Base-by-base conservation (phyloP, 2,329 filamentous ascomycete genomes). In the Phoma sp. region DNA sequence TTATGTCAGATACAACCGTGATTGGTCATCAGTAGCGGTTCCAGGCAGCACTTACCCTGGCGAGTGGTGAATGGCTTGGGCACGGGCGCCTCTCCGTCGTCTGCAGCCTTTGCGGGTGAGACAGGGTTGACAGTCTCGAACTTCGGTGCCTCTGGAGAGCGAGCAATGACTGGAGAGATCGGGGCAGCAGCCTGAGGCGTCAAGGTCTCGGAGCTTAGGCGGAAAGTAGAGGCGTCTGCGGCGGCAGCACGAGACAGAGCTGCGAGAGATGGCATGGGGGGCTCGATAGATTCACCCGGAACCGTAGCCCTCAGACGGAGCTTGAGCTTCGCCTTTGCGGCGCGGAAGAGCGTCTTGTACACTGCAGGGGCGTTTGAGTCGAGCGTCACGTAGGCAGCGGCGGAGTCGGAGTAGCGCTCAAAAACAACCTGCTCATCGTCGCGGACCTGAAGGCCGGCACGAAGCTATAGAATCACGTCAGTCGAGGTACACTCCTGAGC, bases 241-340 rank as follows among this genome's bases (percentile, higher is more conserved):
- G 60, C 50, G n/a, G 57, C 37, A 8, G 44, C 44, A 22, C 36
- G 24, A 9, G 54, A 24, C 6, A 53, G 48, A 9, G 57, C 52
- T 30, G 61, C 46, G 22, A 65, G 59, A 32, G 60, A 52, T 36
- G 61, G 39, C 14, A 58, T 46, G 33, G 63, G 62, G 18, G 42
- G 38, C 47, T 65, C 62, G n/a, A 43, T 25, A 22, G 85, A 80
- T 64, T 87, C 81, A 49, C 83, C 76, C 6, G 80, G 79, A 37
- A 81, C 79, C 35, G 85, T 88, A 33, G 90, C 88, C 63, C 87
- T 90, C 55, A 99, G 85, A 77, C 95, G 93, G 65, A 99, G 87
- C 87, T 98, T 99, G 62, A 93, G 87, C 83, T 99, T 99, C 33
- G 95, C 95, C 81, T 97, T 99, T 61, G 95, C 95, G 63, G 95